Conservation (phyloP, 2,329 filamentous ascomycete genomes). For the Lojkania enalia region DNA sequence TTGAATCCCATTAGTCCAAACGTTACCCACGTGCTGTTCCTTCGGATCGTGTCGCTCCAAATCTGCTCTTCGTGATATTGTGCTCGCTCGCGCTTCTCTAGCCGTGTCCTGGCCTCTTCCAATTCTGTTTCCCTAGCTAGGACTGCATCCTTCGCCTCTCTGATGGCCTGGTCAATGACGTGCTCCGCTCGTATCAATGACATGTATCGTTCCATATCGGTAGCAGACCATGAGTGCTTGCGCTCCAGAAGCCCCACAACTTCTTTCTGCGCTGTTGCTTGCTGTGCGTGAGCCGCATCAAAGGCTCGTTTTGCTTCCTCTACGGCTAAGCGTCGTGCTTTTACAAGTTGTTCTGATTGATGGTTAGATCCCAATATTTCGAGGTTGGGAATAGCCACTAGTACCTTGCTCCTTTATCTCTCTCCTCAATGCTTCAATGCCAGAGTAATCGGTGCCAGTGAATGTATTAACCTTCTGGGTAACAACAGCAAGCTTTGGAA, state of each 20-base stretch:
- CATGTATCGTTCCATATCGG: constrained; percentile 93
- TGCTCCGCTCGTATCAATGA: constrained; percentile 89
- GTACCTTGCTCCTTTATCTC: constrained; percentile 71
- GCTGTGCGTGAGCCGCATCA: constrained; percentile 78
- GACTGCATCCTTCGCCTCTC: constrained; percentile 70
- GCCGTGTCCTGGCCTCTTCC: constrained; percentile 72
- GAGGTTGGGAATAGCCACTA: not conserved
- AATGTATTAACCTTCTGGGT: constrained; percentile 90
- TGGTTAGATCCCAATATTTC: constrained; percentile 11
- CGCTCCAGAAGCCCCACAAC: constrained; percentile 91
- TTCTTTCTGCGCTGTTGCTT: constrained; percentile 90
- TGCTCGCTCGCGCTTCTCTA: constrained; percentile 82
- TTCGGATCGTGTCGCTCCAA: constrained; percentile 95
- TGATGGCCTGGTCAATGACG: constrained; percentile 83
- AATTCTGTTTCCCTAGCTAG: constrained; percentile 77
- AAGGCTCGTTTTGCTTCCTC: constrained; percentile 74
- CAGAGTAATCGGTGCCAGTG: constrained; percentile 82
- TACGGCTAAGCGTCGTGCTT: constrained; percentile 64
- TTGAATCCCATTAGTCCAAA: constrained; percentile 98
- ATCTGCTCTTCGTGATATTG: constrained; percentile 99
- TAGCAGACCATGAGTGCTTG: constrained; percentile 87
- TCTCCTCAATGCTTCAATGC: constrained; percentile 82
- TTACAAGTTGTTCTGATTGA: constrained; percentile 58
- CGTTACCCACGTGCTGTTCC: constrained; percentile 97
- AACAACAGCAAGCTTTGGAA: constrained; percentile 81